phyloP scores from a whole-genome alignment of 495 filamentous ascomycete genomes.

The Terfezia boudieri region DNA sequence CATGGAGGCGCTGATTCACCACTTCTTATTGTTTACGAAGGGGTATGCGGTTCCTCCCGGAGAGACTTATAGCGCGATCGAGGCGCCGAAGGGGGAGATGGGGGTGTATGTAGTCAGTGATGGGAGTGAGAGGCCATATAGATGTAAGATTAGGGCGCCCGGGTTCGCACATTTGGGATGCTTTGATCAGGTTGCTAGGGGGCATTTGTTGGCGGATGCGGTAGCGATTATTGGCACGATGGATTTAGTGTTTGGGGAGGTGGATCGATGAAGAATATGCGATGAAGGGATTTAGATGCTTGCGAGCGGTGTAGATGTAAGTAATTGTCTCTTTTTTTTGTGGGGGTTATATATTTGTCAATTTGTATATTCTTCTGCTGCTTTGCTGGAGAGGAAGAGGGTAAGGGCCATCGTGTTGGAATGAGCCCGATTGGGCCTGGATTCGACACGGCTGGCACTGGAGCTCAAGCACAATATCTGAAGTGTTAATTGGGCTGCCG shows the following conservation, averaged over 20 bases:
- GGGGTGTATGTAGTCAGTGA: constrained; percentile 93
- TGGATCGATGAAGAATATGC: constrained; percentile 31
- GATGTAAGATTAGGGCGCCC: constrained; percentile 91
- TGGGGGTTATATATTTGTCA: too few relatives aligned
- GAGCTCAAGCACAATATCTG: too few relatives aligned
- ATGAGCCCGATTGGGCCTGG: too few relatives aligned
- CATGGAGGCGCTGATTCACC: constrained; percentile 98
- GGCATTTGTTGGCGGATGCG: constrained; percentile 88
- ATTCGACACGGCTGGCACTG: too few relatives aligned
- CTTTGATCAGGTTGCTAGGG: constrained; percentile 79
- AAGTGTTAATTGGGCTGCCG: too few relatives aligned
- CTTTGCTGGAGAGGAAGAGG: too few relatives aligned
- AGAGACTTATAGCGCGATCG: constrained; percentile 93
- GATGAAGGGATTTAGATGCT: too few relatives aligned
- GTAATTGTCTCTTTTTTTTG: too few relatives aligned
- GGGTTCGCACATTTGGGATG: constrained; percentile 89
- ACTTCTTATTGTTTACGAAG: constrained; percentile 97
- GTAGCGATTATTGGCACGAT: constrained; percentile 92
- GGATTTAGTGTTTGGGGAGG: constrained; percentile 63
- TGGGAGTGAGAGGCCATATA: constrained; percentile 85
- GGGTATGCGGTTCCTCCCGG: constrained; percentile 94
- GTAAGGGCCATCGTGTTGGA: too few relatives aligned
- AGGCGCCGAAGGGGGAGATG: constrained; percentile 99
- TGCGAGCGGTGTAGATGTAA: too few relatives aligned
- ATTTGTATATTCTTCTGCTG: too few relatives aligned